Percentiles rank a stretch among this genome's conserved stretches.
phyloP scores from a whole-genome alignment of 2,329 filamentous ascomycete genomes.

The Colletotrichum endophyticum region DNA sequence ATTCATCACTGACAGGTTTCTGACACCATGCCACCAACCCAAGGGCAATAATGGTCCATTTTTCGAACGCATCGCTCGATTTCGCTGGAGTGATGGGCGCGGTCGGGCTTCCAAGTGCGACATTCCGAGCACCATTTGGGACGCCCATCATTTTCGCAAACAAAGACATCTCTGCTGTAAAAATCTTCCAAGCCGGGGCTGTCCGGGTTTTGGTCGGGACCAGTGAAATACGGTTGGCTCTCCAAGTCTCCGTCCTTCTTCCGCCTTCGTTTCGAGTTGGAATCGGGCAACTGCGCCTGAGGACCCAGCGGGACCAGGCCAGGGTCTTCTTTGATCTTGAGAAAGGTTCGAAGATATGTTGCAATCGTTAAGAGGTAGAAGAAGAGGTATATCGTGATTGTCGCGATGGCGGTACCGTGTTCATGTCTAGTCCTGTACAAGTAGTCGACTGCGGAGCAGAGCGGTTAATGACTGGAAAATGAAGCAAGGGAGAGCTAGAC shows the following conservation, averaged over 20 bases:
- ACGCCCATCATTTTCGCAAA: constrained; percentile 82
- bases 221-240: constrained; percentile 35
- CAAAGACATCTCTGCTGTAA: constrained; percentile 82
- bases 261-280: constrained; percentile 25
- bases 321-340: constrained; percentile 71
- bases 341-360: constrained; percentile 74
- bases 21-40: constrained; percentile 91
- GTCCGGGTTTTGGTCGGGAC: constrained; percentile 57
- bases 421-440: constrained; percentile 59
- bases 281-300: constrained; percentile 11
- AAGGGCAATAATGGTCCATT: constrained; percentile 97
- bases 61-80: constrained; percentile 81
- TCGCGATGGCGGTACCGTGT: constrained; percentile 65
- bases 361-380: constrained; percentile 70
- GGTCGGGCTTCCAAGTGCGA: constrained; percentile 85
- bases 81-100: constrained; percentile 86
- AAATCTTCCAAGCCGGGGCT: constrained; percentile 75
- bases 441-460: constrained; percentile 66
- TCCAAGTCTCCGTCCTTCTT: constrained; percentile 35
- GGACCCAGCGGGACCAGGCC: constrained; percentile 72
- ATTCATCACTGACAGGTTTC: constrained; percentile 67
- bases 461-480: not conserved
- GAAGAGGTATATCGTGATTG: constrained; percentile 76
- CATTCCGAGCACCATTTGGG: constrained; percentile 88
- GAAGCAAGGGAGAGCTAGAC: constrained; percentile 34